Evolutionary conservation across 2,329 filamentous ascomycete genomes (phyloP).

Genomic region (Ramularia endophylla): DNA sequence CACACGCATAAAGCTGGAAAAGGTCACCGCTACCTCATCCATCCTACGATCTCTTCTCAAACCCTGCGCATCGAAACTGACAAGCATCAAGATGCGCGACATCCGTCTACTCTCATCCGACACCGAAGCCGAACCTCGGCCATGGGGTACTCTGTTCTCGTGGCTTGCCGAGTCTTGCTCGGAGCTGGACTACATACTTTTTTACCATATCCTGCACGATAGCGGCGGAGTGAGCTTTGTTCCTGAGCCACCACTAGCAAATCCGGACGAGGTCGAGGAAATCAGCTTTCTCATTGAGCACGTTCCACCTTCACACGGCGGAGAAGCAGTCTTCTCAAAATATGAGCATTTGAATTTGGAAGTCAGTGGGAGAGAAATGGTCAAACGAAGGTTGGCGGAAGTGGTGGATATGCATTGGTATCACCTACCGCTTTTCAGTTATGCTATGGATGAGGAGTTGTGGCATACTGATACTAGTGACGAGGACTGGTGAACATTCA

Average conservation of each 20-base stretch:
- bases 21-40: slow-evolving; percentile 20
- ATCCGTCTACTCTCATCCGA: slow-evolving; percentile 21
- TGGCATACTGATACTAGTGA: slow-evolving; percentile 31
- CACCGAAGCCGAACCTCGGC: slow-evolving; percentile 7
- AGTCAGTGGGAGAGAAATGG: slow-evolving; percentile 13
- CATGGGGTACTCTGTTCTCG: slow-evolving; percentile 24
- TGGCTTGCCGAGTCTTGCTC: slow-evolving; percentile 19
- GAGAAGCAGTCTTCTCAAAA: slow-evolving; percentile 14
- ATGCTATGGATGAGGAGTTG: slow-evolving; percentile 26
- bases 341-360: slow-evolving; percentile 23
- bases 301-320: slow-evolving; percentile 9
- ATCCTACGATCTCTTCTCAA: slow-evolving; percentile 18
- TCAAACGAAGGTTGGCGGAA: slow-evolving; percentile 13
- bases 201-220: slow-evolving; percentile 25
- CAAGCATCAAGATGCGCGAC: slow-evolving; percentile 27
- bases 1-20: slow-evolving; percentile 27
- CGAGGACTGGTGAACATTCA: too few relatives aligned
- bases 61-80: slow-evolving; percentile 16
- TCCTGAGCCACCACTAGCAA: slow-evolving; percentile 10
- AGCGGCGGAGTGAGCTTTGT: slow-evolving; percentile 22
- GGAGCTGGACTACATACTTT: slow-evolving; percentile 22
- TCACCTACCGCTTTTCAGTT: slow-evolving; percentile 20
- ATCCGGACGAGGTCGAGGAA: slow-evolving; percentile 8
- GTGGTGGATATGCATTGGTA: slow-evolving; percentile 26
- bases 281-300: slow-evolving; percentile 13